Conservation (phyloP, 1,139 yeast genomes). For the Scheffersomyces stambukii region DNA sequence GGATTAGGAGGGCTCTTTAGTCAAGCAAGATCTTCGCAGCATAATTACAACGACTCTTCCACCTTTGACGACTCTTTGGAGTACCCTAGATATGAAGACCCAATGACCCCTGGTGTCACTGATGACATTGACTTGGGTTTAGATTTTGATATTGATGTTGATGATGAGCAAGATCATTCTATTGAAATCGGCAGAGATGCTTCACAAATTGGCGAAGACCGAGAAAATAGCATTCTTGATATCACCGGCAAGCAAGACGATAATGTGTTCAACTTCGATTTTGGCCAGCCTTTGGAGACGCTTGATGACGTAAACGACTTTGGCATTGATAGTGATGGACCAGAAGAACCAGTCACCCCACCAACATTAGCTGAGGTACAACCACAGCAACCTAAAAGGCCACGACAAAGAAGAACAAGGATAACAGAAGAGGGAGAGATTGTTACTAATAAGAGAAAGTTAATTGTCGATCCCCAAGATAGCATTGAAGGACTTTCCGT, state of each 20-base stretch:
- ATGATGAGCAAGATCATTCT: constrained; percentile 27
- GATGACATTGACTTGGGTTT: constrained; percentile 43
- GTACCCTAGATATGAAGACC: constrained; percentile 42
- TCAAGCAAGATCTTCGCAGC: constrained; percentile 5
- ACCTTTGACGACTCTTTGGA: constrained; percentile 53
- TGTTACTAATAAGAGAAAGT: constrained; percentile 36
- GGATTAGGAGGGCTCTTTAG: constrained; percentile 9
- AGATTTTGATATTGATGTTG: constrained; percentile 46
- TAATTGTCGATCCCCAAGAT: constrained; percentile 30
- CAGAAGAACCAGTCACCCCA: constrained; percentile 13
- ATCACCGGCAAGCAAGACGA: constrained; percentile 19
- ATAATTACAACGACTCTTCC: constrained; percentile 11
- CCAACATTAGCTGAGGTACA: constrained; percentile 2
- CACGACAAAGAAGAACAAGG: constrained; percentile 27
- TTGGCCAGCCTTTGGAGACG: constrained; percentile 30
- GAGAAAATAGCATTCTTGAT: constrained; percentile 22
- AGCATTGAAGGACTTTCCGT: constrained; percentile 37
- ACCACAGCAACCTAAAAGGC: constrained; percentile 17
- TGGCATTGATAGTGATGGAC: constrained; percentile 13
- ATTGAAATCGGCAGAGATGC: constrained; percentile 50
- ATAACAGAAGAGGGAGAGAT: constrained; percentile 37
- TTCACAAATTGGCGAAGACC: constrained; percentile 12
- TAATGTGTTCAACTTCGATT: constrained; percentile 19
- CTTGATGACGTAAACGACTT: constrained; percentile 17
- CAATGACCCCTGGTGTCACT: constrained; percentile 9